Evolutionary conservation across 2,329 filamentous ascomycete species (phyloP).

Genomic region (Exutisphaerella laricina): DNA sequence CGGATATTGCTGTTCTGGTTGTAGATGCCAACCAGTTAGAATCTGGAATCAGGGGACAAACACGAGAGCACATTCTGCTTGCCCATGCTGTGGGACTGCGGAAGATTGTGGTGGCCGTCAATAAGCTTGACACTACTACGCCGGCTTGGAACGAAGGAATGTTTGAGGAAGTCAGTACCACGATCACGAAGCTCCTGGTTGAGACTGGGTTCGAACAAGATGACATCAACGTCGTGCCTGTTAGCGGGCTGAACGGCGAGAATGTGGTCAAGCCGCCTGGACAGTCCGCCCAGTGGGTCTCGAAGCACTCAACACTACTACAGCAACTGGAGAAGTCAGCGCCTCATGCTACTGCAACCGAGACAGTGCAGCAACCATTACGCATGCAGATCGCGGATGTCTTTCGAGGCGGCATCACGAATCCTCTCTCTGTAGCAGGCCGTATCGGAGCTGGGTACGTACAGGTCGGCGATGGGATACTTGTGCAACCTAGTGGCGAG

Average conservation of each 20-base stretch:
- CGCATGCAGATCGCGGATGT: constrained; percentile 84
- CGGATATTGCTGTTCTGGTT: constrained; percentile 90
- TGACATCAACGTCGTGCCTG: constrained; percentile 80
- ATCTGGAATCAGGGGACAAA: constrained; percentile 87
- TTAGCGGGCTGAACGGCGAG: constrained; percentile 81
- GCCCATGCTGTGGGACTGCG: constrained; percentile 88
- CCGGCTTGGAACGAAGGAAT: constrained; percentile 67
- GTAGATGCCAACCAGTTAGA: constrained; percentile 95
- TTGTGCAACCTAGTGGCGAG: constrained; percentile 76
- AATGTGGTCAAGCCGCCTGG: constrained; percentile 63
- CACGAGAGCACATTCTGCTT: constrained; percentile 84
- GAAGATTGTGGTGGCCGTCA: constrained; percentile 81
- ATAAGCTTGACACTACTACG: constrained; percentile 82
- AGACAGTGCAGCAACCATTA: constrained; percentile 63
- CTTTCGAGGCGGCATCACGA: constrained; percentile 71
- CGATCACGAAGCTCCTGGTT: constrained; percentile 75
- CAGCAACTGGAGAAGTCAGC: constrained; percentile 81
- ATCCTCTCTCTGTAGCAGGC: constrained; percentile 78
- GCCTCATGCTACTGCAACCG: constrained; percentile 46
- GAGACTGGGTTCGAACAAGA: constrained; percentile 75
- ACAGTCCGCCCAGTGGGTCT: constrained; percentile 65
- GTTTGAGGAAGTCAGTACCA: constrained; percentile 78
- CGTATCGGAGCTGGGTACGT: constrained; percentile 78
- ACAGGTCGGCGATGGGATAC: constrained; percentile 74
- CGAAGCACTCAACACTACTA: constrained; percentile 61